Evolutionary conservation across 1,284 basidiomycete genomes (phyloP).

Genomic region (Naganishia liquefaciens): DNA sequence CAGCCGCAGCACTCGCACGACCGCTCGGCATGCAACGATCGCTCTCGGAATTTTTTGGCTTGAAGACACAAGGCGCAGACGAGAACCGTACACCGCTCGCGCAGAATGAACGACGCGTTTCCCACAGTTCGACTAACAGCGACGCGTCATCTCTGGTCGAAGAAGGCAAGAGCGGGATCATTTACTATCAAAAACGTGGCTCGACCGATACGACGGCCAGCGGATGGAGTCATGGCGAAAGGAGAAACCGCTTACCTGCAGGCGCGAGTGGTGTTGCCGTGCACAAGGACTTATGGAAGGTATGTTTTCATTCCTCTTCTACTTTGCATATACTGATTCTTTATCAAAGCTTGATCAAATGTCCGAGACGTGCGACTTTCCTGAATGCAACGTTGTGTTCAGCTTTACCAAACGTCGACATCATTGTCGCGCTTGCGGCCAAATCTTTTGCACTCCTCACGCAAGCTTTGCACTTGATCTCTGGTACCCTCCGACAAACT

Average conservation of each 20-base stretch:
- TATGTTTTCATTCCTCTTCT: not conserved
- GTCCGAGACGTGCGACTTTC: constrained; percentile 27
- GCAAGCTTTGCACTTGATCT: constrained; percentile 24
- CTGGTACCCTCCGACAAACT: constrained; percentile 24
- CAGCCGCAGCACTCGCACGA: constrained; percentile 6
- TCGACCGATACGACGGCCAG: constrained; percentile 1
- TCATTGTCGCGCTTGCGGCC: constrained; percentile 32
- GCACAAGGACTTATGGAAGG: constrained; percentile 33
- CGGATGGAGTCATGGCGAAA: constrained; percentile 16
- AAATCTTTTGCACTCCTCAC: constrained; percentile 30
- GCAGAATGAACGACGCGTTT: not conserved
- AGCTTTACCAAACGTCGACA: constrained; percentile 29
- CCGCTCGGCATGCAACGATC: constrained; percentile 14
- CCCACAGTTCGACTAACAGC: constrained; percentile 8
- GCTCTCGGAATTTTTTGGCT: constrained; percentile 11
- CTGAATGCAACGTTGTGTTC: constrained; percentile 20
- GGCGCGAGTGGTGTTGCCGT: constrained; percentile 23
- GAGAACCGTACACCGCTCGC: constrained; percentile 3
- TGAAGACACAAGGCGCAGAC: not conserved
- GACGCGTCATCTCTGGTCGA: constrained; percentile 11
- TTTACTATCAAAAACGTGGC: constrained; percentile 4
- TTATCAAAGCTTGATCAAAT: constrained; percentile 25
- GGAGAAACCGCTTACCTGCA: constrained; percentile 7
- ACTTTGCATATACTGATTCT: not conserved
- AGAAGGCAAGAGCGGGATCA: constrained; percentile 17